phyloP scores from a whole-genome alignment of 208 protist genomes.

The Vickermania ingenoplastis region DNA sequence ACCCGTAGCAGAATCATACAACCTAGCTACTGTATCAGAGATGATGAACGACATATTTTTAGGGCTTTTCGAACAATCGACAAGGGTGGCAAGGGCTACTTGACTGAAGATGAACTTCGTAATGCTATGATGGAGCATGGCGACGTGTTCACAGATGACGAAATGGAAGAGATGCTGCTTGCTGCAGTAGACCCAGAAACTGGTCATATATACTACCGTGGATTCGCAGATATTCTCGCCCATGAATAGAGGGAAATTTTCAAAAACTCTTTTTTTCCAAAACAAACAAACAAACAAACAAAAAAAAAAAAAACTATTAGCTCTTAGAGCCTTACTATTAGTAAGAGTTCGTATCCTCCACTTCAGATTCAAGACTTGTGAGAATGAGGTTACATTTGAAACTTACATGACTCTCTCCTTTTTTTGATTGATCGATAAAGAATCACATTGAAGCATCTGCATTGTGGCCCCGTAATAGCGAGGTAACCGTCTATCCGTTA shows the following conservation, averaged over 20 bases:
- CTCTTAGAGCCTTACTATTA: too few species aligned
- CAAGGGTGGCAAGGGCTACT: constrained; percentile 42
- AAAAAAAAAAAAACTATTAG: too few species aligned
- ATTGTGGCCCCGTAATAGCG: too few species aligned
- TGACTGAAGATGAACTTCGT: constrained; percentile 56
- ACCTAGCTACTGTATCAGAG: constrained; percentile 35
- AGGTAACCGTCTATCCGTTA: too few species aligned
- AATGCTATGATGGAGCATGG: constrained; percentile 32
- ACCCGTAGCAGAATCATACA: neutral
- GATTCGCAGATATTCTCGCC: constrained; percentile 74
- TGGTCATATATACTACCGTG: constrained; percentile 61
- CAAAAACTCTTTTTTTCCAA: too few species aligned
- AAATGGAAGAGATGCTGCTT: constrained; percentile 71
- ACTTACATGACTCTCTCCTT: too few species aligned
- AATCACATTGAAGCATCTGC: too few species aligned
- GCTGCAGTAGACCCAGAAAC: constrained; percentile 67
- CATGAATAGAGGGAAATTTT: constrained; percentile 57
- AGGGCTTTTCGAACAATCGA: constrained; percentile 68
- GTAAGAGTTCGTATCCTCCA: too few species aligned
- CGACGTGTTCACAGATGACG: constrained; percentile 61
- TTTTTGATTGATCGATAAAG: too few species aligned
- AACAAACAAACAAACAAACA: too few species aligned
- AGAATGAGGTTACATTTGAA: too few species aligned
- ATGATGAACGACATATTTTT: constrained; percentile 49
- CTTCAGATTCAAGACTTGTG: too few species aligned